Evolutionary conservation across 2,329 filamentous ascomycete genomes (phyloP).

Genomic region (Exserohilum turcica): DNA sequence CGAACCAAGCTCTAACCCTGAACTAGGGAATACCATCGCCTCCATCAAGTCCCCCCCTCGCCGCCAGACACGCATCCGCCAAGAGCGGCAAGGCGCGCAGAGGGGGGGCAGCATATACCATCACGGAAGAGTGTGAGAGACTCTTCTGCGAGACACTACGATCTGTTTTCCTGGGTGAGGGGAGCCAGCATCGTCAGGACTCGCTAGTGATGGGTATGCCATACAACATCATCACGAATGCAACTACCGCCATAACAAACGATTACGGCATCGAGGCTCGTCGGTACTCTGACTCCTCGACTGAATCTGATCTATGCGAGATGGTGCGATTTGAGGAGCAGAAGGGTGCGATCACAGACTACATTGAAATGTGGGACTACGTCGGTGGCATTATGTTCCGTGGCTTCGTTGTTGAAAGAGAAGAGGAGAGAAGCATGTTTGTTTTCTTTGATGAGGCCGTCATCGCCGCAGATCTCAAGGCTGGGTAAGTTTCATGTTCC

Average conservation of each 20-base stretch:
- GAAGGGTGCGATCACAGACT: conserved; percentile 58
- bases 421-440: conserved; percentile 76
- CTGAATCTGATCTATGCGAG: conserved; percentile 44
- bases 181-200: conserved; percentile 75
- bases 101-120: conserved; percentile 94
- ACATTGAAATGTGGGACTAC: conserved; percentile 86
- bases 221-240: conserved; percentile 7
- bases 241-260: conserved; percentile 37
- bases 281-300: conserved; percentile 26
- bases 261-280: conserved; percentile 37
- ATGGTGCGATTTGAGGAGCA: conserved; percentile 20
- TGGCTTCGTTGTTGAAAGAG: conserved; percentile 77
- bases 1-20: conserved; percentile 1
- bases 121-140: conserved; percentile 99
- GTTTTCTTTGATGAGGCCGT: conserved; percentile 82
- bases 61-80: conserved; percentile 53
- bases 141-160: conserved; percentile 98
- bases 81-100: conserved; percentile 56
- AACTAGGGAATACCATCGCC: conserved; percentile 78
- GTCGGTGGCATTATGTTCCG: conserved; percentile 81
- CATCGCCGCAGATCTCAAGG: conserved; percentile 78
- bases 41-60: conserved; percentile 87
- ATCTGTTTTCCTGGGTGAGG: conserved; percentile 95
- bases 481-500: conserved; percentile 67
- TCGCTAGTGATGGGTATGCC: conserved; percentile 84